Base-by-base conservation (phyloP, 805 yeast species). In the Grigorovia jiainica region DNA sequence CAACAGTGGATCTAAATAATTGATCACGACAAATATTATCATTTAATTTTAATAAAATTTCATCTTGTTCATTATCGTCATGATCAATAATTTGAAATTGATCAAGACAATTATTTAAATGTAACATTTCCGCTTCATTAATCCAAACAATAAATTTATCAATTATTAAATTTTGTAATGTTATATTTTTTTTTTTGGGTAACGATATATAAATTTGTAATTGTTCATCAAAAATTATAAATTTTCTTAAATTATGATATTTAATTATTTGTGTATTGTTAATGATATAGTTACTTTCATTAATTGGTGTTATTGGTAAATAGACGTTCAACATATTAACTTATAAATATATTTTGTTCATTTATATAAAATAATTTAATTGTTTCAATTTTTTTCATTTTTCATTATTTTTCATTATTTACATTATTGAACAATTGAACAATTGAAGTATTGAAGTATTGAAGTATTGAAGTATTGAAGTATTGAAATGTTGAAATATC, bases 141-240 rank as follows among this genome's bases (percentile, higher is more conserved):
- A 60, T 58, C 50, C 52, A 51, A 5, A 58, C 52, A 4, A 41
- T 41, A 27, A 58, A 48, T 11, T 27, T 19, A 5, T 31, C 34
- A 21, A 39, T 7, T 19, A 11, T 23, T 11, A 6, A 29, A 17
- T n/a, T 7, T 10, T 25, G 3, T 15, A 15, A 4, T 18, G 18
- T 15, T 13, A 27, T 15, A 4, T 39, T 18, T 7, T 17, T 21
- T n/a, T 29, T 34, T 9, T 33, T 24, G 4, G 34, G 10, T 8
- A 23, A 10, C 34, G 33, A 17, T 25, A 44, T 23, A 20, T 23
- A 19, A 21, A 59, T 30, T n/a, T 45, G 45, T 13, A 60, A 42
- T 18, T 51, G 49, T 34, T 60, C 64, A 46, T 60, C 63, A 44
- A 58, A 60, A 8, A 60, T 38, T 16, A 60, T 43, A 38, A 60